phyloP scores from a whole-genome alignment of 2,329 filamentous ascomycete genomes.

The Phialocephala subalpina region DNA sequence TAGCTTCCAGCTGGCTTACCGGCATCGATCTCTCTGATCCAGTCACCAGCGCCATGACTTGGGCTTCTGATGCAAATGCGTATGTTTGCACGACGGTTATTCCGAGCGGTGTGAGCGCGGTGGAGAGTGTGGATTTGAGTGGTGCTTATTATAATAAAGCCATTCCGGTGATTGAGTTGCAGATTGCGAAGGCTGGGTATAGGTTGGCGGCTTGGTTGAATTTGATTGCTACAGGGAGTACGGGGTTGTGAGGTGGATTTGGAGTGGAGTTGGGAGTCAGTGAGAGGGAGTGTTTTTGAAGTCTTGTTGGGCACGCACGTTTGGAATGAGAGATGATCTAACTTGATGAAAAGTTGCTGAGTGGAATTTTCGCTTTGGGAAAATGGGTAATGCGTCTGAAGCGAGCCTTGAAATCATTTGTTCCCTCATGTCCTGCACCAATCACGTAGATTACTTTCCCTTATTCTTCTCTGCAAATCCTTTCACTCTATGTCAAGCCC shows the following conservation, averaged over 20 bases:
- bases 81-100: conserved; percentile 69
- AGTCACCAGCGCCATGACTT: conserved; percentile 56
- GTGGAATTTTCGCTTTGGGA: too few relatives aligned
- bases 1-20: conserved; percentile 30
- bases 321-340: neutral
- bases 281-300: too few relatives aligned
- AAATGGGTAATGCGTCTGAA: too few relatives aligned
- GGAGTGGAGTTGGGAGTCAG: neutral
- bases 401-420: too few relatives aligned
- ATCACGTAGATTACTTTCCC: too few relatives aligned
- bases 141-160: conserved; percentile 70
- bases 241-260: neutral
- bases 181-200: conserved; percentile 74
- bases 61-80: conserved; percentile 71
- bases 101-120: conserved; percentile 65
- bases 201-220: conserved; percentile 75
- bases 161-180: conserved; percentile 66
- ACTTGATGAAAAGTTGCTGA: too few relatives aligned
- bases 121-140: conserved; percentile 62
- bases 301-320: too few relatives aligned
- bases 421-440: too few relatives aligned
- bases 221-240: conserved; percentile 54
- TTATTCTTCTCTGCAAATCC: too few relatives aligned
- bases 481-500: too few relatives aligned
- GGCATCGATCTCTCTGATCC: conserved; percentile 32